phyloP scores from a whole-genome alignment of 441 rosid genomes.

The Geranium incanum region DNA sequence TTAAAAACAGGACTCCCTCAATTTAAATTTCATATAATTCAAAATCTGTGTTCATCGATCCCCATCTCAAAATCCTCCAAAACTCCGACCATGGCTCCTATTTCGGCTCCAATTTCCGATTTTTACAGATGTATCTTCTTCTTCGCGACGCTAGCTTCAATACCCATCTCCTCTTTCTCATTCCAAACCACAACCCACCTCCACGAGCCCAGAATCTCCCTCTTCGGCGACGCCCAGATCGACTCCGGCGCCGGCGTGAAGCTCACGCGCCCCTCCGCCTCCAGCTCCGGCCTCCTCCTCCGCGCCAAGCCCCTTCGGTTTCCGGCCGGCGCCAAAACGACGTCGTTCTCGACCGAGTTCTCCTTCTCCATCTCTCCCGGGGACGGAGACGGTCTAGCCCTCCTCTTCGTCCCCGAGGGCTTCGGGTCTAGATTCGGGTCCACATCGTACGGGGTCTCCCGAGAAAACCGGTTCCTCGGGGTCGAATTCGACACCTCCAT shows the following conservation, averaged over 20 bases:
- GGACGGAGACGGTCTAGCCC: constrained; percentile 31
- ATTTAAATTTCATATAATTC: background rate
- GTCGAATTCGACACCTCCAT: constrained; percentile 33
- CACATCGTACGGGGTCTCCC: constrained; percentile 26
- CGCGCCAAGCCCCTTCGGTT: constrained; percentile 31
- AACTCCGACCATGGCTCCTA: constrained; percentile 13
- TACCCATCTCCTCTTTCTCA: constrained; percentile 19
- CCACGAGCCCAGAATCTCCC: constrained; percentile 18
- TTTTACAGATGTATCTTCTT: constrained; percentile 8
- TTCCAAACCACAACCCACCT: constrained; percentile 17
- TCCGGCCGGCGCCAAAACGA: constrained; percentile 15
- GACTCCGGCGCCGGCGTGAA: constrained; percentile 22
- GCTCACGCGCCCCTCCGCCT: constrained; percentile 23
- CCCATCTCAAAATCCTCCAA: background rate
- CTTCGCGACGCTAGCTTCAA: constrained; percentile 18
- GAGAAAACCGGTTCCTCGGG: constrained; percentile 29
- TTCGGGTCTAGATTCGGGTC: constrained; percentile 30
- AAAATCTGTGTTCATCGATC: background rate
- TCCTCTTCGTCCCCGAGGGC: constrained; percentile 30
- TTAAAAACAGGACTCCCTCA: background rate
- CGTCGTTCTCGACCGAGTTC: constrained; percentile 38
- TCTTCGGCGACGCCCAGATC: constrained; percentile 35
- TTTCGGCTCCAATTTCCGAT: constrained; percentile 15
- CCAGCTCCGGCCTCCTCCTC: constrained; percentile 34
- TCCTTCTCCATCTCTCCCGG: constrained; percentile 34